phyloP scores from a whole-genome alignment of 78 protist species.

The Ministeria vibrans region DNA sequence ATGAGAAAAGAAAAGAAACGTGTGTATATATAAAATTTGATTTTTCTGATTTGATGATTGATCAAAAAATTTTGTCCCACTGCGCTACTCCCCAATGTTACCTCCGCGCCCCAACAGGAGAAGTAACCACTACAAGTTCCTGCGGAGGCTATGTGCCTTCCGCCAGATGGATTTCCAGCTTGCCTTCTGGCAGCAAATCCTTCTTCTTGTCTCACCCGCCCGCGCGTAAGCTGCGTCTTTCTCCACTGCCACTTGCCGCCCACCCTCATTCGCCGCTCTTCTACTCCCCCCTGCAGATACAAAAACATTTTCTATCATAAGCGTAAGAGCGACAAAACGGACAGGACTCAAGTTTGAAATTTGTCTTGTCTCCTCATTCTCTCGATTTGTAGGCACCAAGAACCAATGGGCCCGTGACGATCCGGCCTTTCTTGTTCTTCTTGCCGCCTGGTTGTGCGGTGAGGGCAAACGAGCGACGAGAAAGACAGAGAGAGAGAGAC shows the following conservation, averaged over 20 bases:
- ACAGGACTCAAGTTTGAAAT: too few relatives aligned
- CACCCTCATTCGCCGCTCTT: background rate
- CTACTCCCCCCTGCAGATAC: background rate
- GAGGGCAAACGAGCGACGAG: too few relatives aligned
- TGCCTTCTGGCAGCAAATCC: background rate
- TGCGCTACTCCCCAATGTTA: too few relatives aligned
- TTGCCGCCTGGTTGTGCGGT: constrained; percentile 15
- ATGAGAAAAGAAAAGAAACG: too few relatives aligned
- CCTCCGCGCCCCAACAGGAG: too few relatives aligned
- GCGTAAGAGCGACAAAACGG: too few relatives aligned
- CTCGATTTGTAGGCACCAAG: constrained; percentile 82
- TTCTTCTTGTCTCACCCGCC: background rate
- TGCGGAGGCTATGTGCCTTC: background rate
- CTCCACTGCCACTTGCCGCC: background rate
- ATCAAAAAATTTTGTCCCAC: too few relatives aligned
- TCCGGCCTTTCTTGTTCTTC: constrained; percentile 84
- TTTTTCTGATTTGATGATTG: too few relatives aligned
- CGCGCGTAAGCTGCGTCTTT: background rate
- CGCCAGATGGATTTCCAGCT: constrained; percentile 3
- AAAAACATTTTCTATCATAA: background rate
- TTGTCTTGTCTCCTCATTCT: too few relatives aligned
- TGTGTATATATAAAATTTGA: too few relatives aligned
- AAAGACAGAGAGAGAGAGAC: too few relatives aligned
- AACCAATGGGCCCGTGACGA: constrained; percentile 95
- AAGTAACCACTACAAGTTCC: background rate